Base-by-base conservation (phyloP, 768 basidiomycete species). In the Mycena kentingensis region DNA sequence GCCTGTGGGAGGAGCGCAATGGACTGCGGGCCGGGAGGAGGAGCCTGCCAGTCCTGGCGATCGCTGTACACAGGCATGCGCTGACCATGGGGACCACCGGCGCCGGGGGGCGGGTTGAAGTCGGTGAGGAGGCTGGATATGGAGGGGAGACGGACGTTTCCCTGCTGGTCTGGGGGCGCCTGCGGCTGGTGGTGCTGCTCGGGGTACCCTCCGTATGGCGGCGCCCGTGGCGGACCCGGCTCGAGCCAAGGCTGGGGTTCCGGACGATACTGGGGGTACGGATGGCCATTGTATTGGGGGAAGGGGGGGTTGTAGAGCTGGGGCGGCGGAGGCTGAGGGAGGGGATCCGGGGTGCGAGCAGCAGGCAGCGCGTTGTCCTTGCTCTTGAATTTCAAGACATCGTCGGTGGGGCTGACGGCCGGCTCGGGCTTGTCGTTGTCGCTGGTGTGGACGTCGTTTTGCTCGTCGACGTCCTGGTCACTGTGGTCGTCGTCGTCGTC, bases 101-200 rank as follows among this genome's bases (percentile, higher is more conserved):
- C 46, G 2, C 57, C 35, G 1, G 53, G 50, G 35, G 54, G 57
- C 8, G 39, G 49, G 46, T 34, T 34, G 26, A 54, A 59, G 29
- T 55, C 57, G 4, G 57, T 59, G 41, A 59, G 53, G 7, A 59
- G 42, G 2, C 53, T 29, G 13, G 44, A 39, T 24, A 59, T 59
- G 31, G 46, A 48, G 0, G 57, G 57, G n/a, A 59, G 47, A n/a
- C 57, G 57, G 18, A 59, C 57, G 27, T 39, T 52, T 22, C 13
- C 13, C 35, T 49, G 47, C n/a, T 8, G 49, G 0, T 55, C 43
- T n/a, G n/a, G n/a, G n/a, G n/a, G 25, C 51, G 39, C 5, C 44
- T 32, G 24, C 29, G 52, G 51, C 8, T 38, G 45, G 28, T 28
- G 34, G 15, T 37, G 38, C 46, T 24, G 22, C 16, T 41, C 52